phyloP scores from a whole-genome alignment of 345 rosid species.

The Aegle marmelos region DNA sequence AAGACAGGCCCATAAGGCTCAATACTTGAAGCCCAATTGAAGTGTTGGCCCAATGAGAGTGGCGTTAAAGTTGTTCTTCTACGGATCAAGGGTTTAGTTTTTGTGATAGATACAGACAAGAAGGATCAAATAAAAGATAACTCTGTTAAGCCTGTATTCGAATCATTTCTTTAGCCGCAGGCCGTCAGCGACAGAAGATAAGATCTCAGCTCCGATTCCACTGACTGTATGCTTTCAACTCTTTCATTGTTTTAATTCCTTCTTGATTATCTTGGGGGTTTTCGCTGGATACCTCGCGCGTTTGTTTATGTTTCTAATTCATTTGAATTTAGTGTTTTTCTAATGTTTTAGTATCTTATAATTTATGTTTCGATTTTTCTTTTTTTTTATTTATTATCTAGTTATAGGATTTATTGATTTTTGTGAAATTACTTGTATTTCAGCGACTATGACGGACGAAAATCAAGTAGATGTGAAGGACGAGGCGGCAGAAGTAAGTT shows the following conservation, averaged over 20 bases:
- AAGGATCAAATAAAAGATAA: neutral
- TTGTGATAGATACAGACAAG: too few relatives aligned
- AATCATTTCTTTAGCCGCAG: neutral
- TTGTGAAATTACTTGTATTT: neutral
- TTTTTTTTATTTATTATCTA: too few relatives aligned
- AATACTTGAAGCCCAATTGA: too few relatives aligned
- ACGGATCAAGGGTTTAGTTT: too few relatives aligned
- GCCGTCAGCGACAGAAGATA: neutral
- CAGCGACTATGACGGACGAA: slow-evolving; percentile 51
- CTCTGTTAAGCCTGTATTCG: neutral
- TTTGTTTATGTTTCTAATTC: too few relatives aligned
- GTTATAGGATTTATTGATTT: neutral
- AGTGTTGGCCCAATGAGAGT: too few relatives aligned
- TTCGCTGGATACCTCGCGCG: neutral
- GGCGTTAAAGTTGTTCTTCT: too few relatives aligned
- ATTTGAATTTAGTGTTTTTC: too few relatives aligned
- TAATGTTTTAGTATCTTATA: too few relatives aligned
- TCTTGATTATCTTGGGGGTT: neutral
- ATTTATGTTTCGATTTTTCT: too few relatives aligned
- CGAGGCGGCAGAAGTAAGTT: slow-evolving; percentile 51
- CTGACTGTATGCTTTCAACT: neutral
- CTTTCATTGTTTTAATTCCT: neutral
- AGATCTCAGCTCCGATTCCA: neutral
- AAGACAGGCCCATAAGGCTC: too few relatives aligned
- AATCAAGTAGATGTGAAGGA: slow-evolving; percentile 40